These are phyloP conservation scores for Rhizopogon roseolus DNA, from an alignment of 768 basidiomycete genomes.

Conservation along the genomic window DNA sequence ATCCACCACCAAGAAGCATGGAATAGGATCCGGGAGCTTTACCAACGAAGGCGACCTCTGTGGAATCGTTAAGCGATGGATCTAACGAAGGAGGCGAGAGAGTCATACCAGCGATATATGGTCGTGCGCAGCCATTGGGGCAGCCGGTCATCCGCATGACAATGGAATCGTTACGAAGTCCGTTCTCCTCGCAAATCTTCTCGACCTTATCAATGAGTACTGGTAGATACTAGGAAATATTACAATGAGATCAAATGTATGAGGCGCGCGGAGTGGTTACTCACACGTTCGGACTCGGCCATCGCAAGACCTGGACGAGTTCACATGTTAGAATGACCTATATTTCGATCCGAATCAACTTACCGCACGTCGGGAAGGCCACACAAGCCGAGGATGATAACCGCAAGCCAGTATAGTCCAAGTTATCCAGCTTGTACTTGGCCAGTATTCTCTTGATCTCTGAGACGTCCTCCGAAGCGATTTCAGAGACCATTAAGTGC, in stretches of 20 bases:
- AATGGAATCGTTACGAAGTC: slow-evolving; percentile 89
- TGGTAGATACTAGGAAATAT: slow-evolving; percentile 78
- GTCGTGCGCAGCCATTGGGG: slow-evolving; percentile 89
- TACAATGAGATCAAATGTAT: background rate
- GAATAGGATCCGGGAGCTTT: slow-evolving; percentile 90
- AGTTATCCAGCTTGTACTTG: slow-evolving; percentile 87
- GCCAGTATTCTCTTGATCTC: slow-evolving; percentile 74
- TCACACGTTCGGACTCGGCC: slow-evolving; percentile 71
- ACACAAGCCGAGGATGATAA: slow-evolving; percentile 95
- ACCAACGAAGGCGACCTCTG: slow-evolving; percentile 94
- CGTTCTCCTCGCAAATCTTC: slow-evolving; percentile 89
- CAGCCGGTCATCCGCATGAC: slow-evolving; percentile 99
- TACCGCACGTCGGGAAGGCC: slow-evolving; percentile 91
- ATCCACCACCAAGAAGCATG: slow-evolving; percentile 96
- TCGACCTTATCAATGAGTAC: slow-evolving; percentile 92
- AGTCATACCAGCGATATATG: slow-evolving; percentile 77
- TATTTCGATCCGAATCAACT: slow-evolving; percentile 9
- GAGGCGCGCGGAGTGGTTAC: slow-evolving; percentile 15
- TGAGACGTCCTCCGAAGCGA: slow-evolving; percentile 66
- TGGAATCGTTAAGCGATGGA: background rate
- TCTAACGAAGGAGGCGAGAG: background rate
- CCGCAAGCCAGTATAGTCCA: slow-evolving; percentile 72
- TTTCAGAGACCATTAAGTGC: slow-evolving; percentile 84
- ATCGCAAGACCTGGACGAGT: slow-evolving; percentile 53
- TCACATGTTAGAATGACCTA: background rate